Evolutionary conservation across 2,329 filamentous ascomycete species (phyloP), one percentile per base, ranked within the genome.

Genomic region (Exutisphaerella laricina): DNA sequence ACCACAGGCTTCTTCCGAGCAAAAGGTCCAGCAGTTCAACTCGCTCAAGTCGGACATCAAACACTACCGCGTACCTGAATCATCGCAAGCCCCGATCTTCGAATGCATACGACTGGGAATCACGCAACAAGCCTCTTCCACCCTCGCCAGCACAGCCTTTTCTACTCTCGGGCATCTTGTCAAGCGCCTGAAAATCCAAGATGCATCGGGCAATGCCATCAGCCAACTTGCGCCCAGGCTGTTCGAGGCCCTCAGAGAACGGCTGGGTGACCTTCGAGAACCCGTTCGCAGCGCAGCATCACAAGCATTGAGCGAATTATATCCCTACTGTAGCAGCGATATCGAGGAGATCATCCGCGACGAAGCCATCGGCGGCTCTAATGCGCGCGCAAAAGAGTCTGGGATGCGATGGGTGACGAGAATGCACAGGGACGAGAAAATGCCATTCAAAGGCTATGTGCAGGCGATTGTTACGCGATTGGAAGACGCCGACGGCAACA

Each of bases 21-120:
- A 74, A 39, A 88, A 88, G 62, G 75, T 88, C 51, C 72, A 79
- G 51, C 76, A 78, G 41, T 78, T 95, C 56, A 85, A 80, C 46
- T 74, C 72, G 58, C 72, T 89, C 66, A 94, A 95, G 68, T 88
- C 85, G 31, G 79, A 81, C 63, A 95, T 95, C 73, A 95, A 95
- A 66, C 88, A 94, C 66, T 84, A 85, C 63, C 88, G 88, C 70
- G 86, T 95, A 33, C 87, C 88, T 48, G 87, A 94, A 53, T 67
- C 68, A 41, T 76, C 76, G 57, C 77, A 94, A 56, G 68, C 79
- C 18, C 73, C 79, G 45, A 79, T 95, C 51, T 94, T 95, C 67
- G 88, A 96, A 48, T 85, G 83, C 51, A 74, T 94, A 58, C 83
- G 84, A 50, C 70, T 80, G 40, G 85, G 87, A 47, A 84, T 90